phyloP scores from a whole-genome alignment of 441 rosid genomes.

The Metrosideros polymorpha region DNA sequence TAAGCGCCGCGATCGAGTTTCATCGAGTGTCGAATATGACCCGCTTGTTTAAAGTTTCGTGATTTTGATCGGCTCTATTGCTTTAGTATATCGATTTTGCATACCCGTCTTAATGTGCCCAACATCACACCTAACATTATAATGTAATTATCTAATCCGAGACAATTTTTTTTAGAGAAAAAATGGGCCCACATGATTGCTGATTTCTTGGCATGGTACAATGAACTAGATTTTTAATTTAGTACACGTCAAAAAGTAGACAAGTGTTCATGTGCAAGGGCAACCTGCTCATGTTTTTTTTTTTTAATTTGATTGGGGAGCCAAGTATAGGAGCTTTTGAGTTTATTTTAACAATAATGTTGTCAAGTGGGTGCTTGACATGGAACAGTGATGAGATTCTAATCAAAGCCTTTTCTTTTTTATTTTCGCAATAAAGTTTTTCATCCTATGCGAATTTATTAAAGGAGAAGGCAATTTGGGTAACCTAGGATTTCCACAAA shows the following conservation, averaged over 20 bases:
- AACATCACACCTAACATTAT: neutral
- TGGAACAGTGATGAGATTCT: neutral
- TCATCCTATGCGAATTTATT: neutral
- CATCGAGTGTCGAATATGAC: neutral
- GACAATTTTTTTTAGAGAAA: neutral
- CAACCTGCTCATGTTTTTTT: neutral
- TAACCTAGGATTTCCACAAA: neutral
- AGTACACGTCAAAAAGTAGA: neutral
- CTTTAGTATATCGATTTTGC: neutral
- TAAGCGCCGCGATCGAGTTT: neutral
- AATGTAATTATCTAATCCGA: neutral
- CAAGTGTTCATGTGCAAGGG: neutral
- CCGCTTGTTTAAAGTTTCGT: neutral
- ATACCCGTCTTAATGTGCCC: too few relatives aligned
- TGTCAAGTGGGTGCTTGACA: neutral
- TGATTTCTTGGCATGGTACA: neutral
- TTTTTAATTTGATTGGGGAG: neutral
- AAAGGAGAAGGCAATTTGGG: neutral
- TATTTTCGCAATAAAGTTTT: neutral
- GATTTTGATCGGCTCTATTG: too few relatives aligned
- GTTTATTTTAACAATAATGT: neutral
- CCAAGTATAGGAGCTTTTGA: neutral
- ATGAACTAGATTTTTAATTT: neutral
- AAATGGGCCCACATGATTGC: neutral
- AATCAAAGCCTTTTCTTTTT: neutral